Conservation (phyloP, 1,139 yeast species). For the Suhomyces taliae region DNA sequence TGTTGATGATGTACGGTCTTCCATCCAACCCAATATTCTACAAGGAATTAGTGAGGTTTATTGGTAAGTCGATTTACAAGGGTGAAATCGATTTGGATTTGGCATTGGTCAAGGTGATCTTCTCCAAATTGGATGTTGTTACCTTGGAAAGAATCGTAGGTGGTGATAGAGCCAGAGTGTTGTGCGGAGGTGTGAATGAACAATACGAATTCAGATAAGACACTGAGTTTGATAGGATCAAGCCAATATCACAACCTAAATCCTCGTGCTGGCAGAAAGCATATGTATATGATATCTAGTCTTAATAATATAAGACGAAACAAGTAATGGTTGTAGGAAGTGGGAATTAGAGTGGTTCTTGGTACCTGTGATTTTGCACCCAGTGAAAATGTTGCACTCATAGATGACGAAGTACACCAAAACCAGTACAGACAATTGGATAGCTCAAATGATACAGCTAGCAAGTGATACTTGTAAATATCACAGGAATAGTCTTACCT, state of each 20-base stretch:
- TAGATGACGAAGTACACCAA: no score
- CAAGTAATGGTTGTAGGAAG: no score
- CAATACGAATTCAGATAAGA: constrained; percentile 63
- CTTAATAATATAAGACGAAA: no score
- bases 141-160: constrained; percentile 86
- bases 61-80: constrained; percentile 50
- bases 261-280: neutral
- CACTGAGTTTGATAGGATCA: neutral
- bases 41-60: constrained; percentile 63
- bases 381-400: no score
- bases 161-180: constrained; percentile 64
- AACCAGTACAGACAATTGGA: no score
- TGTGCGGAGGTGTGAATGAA: constrained; percentile 71
- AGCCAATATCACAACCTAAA: neutral
- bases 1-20: constrained; percentile 74
- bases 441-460: no score
- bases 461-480: no score
- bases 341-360: no score
- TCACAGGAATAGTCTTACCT: no score
- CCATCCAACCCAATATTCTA: constrained; percentile 87
- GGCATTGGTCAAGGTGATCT: constrained; percentile 65
- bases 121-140: constrained; percentile 79
- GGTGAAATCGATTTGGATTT: constrained; percentile 57
- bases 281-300: no score
- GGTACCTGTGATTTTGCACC: no score